phyloP scores from a whole-genome alignment of 2,329 filamentous ascomycete genomes.

The Thelonectria discophora region DNA sequence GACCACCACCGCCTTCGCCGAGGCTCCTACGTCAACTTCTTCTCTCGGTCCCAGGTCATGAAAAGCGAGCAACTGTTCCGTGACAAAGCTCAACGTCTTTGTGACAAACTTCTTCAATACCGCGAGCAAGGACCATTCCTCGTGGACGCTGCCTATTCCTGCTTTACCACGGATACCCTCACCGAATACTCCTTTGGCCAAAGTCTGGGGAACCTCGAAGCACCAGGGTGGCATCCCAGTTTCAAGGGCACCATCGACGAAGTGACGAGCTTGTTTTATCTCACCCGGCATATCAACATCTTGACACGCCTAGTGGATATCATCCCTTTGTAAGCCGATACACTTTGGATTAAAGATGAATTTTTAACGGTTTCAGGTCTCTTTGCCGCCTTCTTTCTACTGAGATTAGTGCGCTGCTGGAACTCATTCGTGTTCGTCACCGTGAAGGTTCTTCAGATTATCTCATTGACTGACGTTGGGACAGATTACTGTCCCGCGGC shows the following conservation, averaged over 20 bases:
- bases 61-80: constrained; percentile 10
- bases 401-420: constrained; percentile 7
- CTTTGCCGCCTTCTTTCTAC: constrained; percentile 5
- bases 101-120: constrained; percentile 15
- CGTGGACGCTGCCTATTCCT: constrained; percentile 41
- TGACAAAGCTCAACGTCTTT: constrained; percentile 16
- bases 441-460: background rate
- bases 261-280: constrained; percentile 10
- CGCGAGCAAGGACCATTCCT: constrained; percentile 10
- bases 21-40: constrained; percentile 17
- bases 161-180: constrained; percentile 48
- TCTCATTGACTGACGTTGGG: background rate
- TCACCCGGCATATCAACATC: constrained; percentile 7
- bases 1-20: constrained; percentile 21
- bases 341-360: background rate
- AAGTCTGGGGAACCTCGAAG: constrained; percentile 23
- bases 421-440: constrained; percentile 8
- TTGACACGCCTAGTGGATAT: constrained; percentile 5
- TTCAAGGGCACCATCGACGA: constrained; percentile 13
- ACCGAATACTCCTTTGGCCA: constrained; percentile 46
- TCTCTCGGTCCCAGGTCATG: constrained; percentile 14
- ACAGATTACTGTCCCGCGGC: constrained; percentile 8
- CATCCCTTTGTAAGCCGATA: constrained; percentile 8
- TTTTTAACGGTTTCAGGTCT: background rate
- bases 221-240: constrained; percentile 6